phyloP scores from a whole-genome alignment of 2,329 filamentous ascomycete species.

The Mycosphaerella arachidis region DNA sequence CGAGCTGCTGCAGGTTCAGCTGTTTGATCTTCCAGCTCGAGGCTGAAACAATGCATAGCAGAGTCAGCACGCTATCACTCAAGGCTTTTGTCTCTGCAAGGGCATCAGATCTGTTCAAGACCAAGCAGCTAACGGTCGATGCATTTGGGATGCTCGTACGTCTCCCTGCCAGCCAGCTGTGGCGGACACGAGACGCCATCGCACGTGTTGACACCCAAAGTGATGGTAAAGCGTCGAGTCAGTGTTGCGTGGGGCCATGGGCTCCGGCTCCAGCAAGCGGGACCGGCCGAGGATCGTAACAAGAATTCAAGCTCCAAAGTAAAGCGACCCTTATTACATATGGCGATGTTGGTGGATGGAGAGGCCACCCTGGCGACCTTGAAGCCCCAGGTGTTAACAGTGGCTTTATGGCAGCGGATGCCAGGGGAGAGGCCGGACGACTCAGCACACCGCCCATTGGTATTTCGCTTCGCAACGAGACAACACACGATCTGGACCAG shows the following conservation, averaged over 20 bases:
- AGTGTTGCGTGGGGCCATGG: not conserved
- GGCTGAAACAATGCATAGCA: not conserved
- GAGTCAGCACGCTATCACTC: not conserved
- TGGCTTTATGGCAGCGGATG: conserved; percentile 1
- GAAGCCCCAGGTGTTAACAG: not conserved
- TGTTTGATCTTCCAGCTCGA: not conserved
- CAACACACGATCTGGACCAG: not conserved
- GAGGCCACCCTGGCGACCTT: conserved; percentile 1
- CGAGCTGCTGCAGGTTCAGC: not conserved
- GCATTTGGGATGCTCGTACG: not conserved
- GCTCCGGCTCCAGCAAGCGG: not conserved
- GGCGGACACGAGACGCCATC: not conserved
- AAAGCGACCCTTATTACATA: not conserved
- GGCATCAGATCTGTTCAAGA: not conserved
- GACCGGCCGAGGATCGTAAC: not conserved
- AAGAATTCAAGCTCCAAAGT: conserved; percentile 1
- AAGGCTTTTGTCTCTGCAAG: not conserved
- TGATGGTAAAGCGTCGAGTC: not conserved
- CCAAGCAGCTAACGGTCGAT: not conserved
- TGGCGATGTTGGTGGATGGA: not conserved
- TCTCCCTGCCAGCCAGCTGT: not conserved
- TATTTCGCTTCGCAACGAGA: not conserved
- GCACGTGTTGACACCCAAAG: conserved; percentile 3
- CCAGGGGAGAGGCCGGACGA: not conserved
- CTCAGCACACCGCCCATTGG: conserved; percentile 2